Evolutionary conservation across 805 yeast genomes (phyloP).

Genomic region (Candida ficus): DNA sequence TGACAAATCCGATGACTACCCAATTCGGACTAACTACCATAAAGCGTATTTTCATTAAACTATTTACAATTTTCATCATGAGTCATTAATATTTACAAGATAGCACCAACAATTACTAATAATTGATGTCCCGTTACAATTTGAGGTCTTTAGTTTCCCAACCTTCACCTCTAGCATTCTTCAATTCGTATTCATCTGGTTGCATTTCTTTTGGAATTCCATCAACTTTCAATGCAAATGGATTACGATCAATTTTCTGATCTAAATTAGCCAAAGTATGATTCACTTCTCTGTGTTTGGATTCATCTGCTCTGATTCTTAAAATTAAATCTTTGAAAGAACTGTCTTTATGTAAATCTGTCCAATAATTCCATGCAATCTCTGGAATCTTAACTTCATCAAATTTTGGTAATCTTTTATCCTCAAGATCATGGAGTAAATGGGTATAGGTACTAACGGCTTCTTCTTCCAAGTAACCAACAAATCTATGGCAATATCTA

Average conservation of each 20-base stretch:
- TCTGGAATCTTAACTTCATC: slow-evolving; percentile 43
- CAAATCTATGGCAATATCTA: slow-evolving; percentile 65
- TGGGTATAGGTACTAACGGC: slow-evolving; percentile 68
- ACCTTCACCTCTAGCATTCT: slow-evolving; percentile 12
- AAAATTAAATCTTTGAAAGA: slow-evolving; percentile 54
- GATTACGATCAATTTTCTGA: slow-evolving; percentile 54
- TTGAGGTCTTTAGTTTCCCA: slow-evolving; percentile 13
- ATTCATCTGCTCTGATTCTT: slow-evolving; percentile 69
- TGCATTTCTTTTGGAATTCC: slow-evolving; percentile 11
- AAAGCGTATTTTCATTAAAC: background rate
- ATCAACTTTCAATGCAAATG: slow-evolving; percentile 47
- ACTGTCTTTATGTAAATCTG: slow-evolving; percentile 42
- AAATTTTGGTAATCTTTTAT: slow-evolving; percentile 45
- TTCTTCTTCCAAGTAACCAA: slow-evolving; percentile 74
- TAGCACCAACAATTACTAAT: too few relatives aligned
- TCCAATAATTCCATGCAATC: slow-evolving; percentile 61
- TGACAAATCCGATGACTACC: background rate
- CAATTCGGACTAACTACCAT: background rate
- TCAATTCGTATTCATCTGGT: slow-evolving; percentile 23
- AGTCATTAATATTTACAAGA: too few relatives aligned
- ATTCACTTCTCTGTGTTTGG: slow-evolving; percentile 75
- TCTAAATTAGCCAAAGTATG: slow-evolving; percentile 67
- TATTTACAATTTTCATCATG: background rate
- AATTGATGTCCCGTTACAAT: too few relatives aligned
- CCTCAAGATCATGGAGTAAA: slow-evolving; percentile 47